Evolutionary conservation across 73 alveolate species (phyloP), one percentile per base, ranked within the genome.

Genomic region (Paramecium biaurelia): DNA sequence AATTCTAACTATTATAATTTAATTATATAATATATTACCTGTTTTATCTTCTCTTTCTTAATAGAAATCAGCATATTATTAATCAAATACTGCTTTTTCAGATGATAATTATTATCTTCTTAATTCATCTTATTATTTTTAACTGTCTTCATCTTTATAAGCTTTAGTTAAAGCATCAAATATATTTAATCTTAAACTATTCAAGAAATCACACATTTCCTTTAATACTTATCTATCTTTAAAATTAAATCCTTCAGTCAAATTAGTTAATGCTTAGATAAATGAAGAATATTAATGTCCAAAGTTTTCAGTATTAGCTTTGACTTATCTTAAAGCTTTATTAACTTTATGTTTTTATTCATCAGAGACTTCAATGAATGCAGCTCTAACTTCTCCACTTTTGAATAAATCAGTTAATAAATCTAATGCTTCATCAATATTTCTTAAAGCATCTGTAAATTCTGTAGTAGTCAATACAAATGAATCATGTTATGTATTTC

Each of bases 381-480:
- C 89, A 76, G 89, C 89, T 76, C 89, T 76, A 32, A 76, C 89
- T 76, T 76, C 89, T 0, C 70, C 89, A 76, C 70, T 76, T 57
- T 76, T 76, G 72, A 76, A 76, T 41, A 76, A 12, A 42, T 76
- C 70, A n/a, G 72, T 41, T 5, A 76, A 24, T 76, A 76, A 76
- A 76, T 76, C 89, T 37, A 76, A 37, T 18, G 89, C 89, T 41
- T 76, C 89, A 76, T 76, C 89, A 38, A 76, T 76, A 38, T 41
- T 42, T 76, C 89, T 76, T 41, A 76, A 76, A 8, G 89, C 89
- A 76, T 76, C 89, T 0, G 89, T 76, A 28, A 76, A 76, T 37
- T 76, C 89, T 4, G 38, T 76, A 0, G 89, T 76, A 11, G 89
- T 76, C 5, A 76, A 30, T 5, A 41, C 70, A 41, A 76, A 76